Conservation (phyloP, 805 yeast species). For the Pichia exigua region DNA sequence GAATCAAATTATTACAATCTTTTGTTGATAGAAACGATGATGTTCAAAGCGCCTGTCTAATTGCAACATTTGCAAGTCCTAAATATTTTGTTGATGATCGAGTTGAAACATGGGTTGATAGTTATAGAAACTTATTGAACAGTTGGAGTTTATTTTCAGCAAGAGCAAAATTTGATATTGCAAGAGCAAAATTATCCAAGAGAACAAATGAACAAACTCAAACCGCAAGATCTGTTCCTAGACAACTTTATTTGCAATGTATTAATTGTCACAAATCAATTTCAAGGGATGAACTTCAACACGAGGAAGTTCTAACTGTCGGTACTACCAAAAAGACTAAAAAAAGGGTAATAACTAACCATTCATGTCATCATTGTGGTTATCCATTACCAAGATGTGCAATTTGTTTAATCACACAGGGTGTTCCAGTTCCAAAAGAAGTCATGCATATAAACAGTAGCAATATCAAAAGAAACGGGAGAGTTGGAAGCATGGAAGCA, state of each 20-base stretch:
- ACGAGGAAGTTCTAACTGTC: background rate
- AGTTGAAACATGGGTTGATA: slow-evolving; percentile 70
- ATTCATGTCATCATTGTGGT: slow-evolving; percentile 75
- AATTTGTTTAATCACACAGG: slow-evolving; percentile 74
- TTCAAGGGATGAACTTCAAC: slow-evolving; percentile 26
- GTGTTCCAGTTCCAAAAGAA: slow-evolving; percentile 50
- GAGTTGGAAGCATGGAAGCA: background rate
- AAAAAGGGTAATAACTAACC: slow-evolving; percentile 12
- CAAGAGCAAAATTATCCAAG: slow-evolving; percentile 56
- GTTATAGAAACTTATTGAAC: slow-evolving; percentile 61
- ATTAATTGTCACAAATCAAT: slow-evolving; percentile 72
- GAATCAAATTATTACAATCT: slow-evolving; percentile 72
- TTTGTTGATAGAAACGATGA: slow-evolving; percentile 86
- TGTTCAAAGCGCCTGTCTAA: slow-evolving; percentile 83
- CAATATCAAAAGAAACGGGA: background rate
- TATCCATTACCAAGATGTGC: slow-evolving; percentile 86
- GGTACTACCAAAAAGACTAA: background rate
- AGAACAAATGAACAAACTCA: slow-evolving; percentile 38
- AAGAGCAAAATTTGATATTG: slow-evolving; percentile 81
- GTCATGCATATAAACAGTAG: slow-evolving; percentile 20
- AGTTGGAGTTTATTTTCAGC: slow-evolving; percentile 74
- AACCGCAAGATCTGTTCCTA: slow-evolving; percentile 44
- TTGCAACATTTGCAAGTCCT: slow-evolving; percentile 77
- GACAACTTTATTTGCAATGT: slow-evolving; percentile 79
- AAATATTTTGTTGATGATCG: slow-evolving; percentile 68